Conservation (phyloP, 371 early-diverging fungal genomes). For the Neoconidiobolus thromboides region DNA sequence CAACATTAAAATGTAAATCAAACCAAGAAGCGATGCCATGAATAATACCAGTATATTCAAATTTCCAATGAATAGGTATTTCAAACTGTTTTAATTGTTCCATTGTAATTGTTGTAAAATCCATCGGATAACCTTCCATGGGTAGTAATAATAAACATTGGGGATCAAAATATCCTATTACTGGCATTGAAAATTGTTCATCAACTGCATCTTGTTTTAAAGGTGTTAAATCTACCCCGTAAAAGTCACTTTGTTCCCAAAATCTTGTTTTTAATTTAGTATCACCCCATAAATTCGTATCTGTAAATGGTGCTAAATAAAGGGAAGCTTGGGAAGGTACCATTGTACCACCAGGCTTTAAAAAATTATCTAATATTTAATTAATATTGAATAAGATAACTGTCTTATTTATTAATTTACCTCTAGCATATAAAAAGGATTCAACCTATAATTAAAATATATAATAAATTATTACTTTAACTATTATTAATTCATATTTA, state of each 20-base stretch:
- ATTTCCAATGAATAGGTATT: constrained; percentile 67
- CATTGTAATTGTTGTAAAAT: constrained; percentile 64
- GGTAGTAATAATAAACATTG: constrained; percentile 54
- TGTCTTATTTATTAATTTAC: background rate
- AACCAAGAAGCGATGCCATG: constrained; percentile 97
- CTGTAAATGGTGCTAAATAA: constrained; percentile 71
- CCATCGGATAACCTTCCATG: constrained; percentile 39
- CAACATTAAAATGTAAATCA: constrained; percentile 50
- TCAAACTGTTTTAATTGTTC: constrained; percentile 56
- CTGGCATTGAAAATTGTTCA: constrained; percentile 76
- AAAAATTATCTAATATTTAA: constrained; percentile 68
- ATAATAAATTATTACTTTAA: constrained; percentile 6
- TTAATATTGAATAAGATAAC: constrained; percentile 29
- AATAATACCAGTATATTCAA: constrained; percentile 72
- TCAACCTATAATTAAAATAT: constrained; percentile 3
- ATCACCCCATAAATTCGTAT: constrained; percentile 67
- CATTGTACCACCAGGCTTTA: constrained; percentile 84
- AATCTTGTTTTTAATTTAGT: constrained; percentile 82
- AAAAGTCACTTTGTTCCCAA: constrained; percentile 75
- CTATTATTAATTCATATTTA: constrained; percentile 14
- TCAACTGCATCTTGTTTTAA: constrained; percentile 60
- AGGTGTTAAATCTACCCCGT: constrained; percentile 80
- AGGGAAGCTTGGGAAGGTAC: constrained; percentile 80
- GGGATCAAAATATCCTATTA: constrained; percentile 87
- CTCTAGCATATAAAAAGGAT: constrained; percentile 10